Evolutionary conservation across 306 rosid genomes (phyloP).

Genomic region (Prunus salicina): DNA sequence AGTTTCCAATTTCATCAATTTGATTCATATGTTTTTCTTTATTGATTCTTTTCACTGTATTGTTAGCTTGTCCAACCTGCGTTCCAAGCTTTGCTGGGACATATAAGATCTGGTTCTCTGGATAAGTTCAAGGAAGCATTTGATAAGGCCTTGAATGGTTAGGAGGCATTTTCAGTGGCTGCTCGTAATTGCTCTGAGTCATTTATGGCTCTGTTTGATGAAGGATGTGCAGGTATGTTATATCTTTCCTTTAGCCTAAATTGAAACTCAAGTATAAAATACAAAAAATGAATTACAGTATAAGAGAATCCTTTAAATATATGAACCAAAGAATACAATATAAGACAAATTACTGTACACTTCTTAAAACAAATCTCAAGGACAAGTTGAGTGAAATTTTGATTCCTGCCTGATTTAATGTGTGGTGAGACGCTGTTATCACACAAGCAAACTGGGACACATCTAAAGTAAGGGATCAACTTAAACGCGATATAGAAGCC

Average conservation of each 20-base stretch:
- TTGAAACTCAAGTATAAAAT: constrained; percentile 8
- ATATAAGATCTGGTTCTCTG: constrained; percentile 62
- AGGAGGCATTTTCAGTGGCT: constrained; percentile 76
- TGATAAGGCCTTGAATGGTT: constrained; percentile 77
- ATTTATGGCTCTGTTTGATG: constrained; percentile 63
- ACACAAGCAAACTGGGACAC: constrained; percentile 81
- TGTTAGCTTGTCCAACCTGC: constrained; percentile 83
- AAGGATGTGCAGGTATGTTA: constrained; percentile 67
- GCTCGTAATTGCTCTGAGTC: constrained; percentile 45
- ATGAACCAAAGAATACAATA: neutral
- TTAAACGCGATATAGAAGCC: constrained; percentile 81
- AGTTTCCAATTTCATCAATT: neutral
- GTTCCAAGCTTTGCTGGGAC: constrained; percentile 76
- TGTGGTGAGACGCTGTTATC: constrained; percentile 41
- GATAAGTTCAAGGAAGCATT: constrained; percentile 81
- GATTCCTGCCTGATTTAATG: neutral
- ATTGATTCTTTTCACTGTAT: constrained; percentile 24
- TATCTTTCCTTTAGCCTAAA: constrained; percentile 10
- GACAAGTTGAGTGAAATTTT: constrained; percentile 1
- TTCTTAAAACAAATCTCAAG: neutral
- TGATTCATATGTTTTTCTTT: neutral
- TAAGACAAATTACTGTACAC: neutral
- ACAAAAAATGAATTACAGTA: constrained; percentile 8
- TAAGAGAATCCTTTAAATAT: neutral
- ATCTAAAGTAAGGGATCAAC: constrained; percentile 77